phyloP scores from a whole-genome alignment of 805 yeast genomes.

The Hanseniaspora thailandica region DNA sequence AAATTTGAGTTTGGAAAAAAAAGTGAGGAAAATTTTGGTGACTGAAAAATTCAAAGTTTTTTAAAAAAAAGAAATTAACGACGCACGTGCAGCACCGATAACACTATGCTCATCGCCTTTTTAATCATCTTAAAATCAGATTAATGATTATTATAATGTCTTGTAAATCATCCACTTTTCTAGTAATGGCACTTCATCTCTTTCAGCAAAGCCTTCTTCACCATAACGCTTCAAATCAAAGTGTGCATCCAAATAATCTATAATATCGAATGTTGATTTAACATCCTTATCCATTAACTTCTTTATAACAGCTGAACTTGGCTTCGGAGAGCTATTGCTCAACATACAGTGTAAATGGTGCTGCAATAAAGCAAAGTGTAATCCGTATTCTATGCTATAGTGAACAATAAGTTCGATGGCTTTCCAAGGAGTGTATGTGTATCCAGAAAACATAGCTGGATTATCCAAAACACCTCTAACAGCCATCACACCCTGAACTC shows the following conservation, averaged over 20 bases:
- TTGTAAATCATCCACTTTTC: too few species aligned
- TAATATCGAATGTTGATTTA: conserved; percentile 45
- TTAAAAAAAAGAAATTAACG: too few species aligned
- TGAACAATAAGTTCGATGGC: conserved; percentile 79
- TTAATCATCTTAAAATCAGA: too few species aligned
- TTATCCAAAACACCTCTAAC: conserved; percentile 78
- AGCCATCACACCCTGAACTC: conserved; percentile 89
- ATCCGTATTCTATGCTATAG: conserved; percentile 51
- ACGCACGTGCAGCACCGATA: too few species aligned
- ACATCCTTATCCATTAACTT: conserved; percentile 48
- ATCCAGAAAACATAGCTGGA: conserved; percentile 80
- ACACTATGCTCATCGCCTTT: too few species aligned
- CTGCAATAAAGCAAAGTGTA: conserved; percentile 73
- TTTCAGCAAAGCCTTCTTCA: conserved; percentile 58
- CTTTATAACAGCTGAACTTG: conserved; percentile 39
- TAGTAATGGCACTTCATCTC: conserved; percentile 33
- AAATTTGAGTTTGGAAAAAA: too few species aligned
- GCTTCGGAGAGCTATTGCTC: conserved; percentile 39
- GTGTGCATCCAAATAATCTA: conserved; percentile 70
- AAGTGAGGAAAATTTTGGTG: too few species aligned
- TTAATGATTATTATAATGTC: too few species aligned
- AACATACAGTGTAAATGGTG: conserved; percentile 87
- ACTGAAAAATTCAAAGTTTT: too few species aligned
- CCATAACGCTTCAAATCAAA: conserved; percentile 57
- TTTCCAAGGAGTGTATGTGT: conserved; percentile 70